Conservation (phyloP, 2,329 filamentous ascomycete genomes). For the Beauveria brongniartii region DNA sequence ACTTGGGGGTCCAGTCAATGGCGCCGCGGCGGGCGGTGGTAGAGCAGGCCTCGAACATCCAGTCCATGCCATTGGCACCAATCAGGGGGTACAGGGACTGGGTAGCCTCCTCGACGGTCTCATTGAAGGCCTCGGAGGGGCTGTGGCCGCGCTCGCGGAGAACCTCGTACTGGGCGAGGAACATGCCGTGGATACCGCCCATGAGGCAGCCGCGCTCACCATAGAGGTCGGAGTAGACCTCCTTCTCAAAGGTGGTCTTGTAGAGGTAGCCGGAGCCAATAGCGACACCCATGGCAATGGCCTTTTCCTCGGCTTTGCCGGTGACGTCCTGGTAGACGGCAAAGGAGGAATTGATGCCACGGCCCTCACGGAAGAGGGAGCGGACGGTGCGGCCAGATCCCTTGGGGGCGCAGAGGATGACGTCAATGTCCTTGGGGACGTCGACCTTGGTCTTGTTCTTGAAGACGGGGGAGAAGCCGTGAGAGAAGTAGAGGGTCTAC, state of each 20-base stretch:
- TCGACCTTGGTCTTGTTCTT: slow-evolving; percentile 99
- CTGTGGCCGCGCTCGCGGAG: slow-evolving; percentile 97
- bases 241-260: slow-evolving; percentile 99
- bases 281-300: slow-evolving; percentile 90
- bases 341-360: slow-evolving; percentile 98
- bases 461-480: slow-evolving; percentile 99
- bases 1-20: slow-evolving; percentile 95
- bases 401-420: slow-evolving; percentile 99
- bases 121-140: slow-evolving; percentile 98
- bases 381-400: slow-evolving; percentile 97
- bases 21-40: slow-evolving; percentile 96
- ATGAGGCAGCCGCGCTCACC: slow-evolving; percentile 99
- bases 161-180: slow-evolving; percentile 99
- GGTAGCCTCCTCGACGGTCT: slow-evolving; percentile 99
- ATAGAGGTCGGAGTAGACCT: slow-evolving; percentile 99
- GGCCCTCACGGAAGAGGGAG: slow-evolving; percentile 97
- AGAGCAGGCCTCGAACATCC: slow-evolving; percentile 99
- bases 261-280: slow-evolving; percentile 98
- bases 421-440: slow-evolving; percentile 88
- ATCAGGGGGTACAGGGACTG: slow-evolving; percentile 98
- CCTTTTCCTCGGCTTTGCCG: slow-evolving; percentile 97
- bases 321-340: slow-evolving; percentile 98
- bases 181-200: slow-evolving; percentile 99
- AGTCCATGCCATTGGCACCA: slow-evolving; percentile 97
- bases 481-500: slow-evolving; percentile 98